A percentile compares a stretch with the other conserved stretches of the same genome.
Conservation (phyloP, 495 filamentous ascomycete genomes). For the Neurospora terricola region DNA sequence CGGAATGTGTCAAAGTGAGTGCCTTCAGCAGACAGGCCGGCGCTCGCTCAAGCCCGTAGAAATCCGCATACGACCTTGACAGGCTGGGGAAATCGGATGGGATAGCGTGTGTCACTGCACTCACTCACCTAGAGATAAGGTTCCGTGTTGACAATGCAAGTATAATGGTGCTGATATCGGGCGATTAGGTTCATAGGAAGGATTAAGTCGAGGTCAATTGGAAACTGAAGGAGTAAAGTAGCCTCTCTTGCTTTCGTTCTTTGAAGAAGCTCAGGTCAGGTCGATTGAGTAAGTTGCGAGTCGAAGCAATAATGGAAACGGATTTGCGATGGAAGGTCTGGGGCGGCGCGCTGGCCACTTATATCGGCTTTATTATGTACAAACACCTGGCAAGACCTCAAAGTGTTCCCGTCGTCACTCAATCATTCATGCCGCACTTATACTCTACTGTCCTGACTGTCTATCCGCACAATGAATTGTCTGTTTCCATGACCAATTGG, state of each 20-base stretch:
- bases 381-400: neutral
- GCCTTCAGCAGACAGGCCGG: neutral
- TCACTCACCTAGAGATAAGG: neutral
- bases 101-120: neutral
- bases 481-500: neutral
- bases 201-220: constrained; percentile 4
- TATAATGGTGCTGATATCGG: neutral
- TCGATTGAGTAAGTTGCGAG: neutral
- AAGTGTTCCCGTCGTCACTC: constrained; percentile 13
- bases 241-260: neutral
- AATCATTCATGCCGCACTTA: constrained; percentile 3
- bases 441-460: constrained; percentile 1
- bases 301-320: constrained; percentile 1
- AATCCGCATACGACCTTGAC: neutral
- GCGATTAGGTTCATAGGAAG: neutral
- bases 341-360: constrained; percentile 18
- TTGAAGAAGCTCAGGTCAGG: neutral
- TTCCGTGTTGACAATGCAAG: neutral
- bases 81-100: neutral
- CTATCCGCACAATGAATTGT: constrained; percentile 1
- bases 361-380: constrained; percentile 9
- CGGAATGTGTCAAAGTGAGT: neutral
- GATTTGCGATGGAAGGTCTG: constrained; percentile 2
- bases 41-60: neutral
- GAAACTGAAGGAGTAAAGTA: neutral